Evolutionary conservation across 441 rosid species (phyloP).

Genomic region (Pelargonium cotyledonis): DNA sequence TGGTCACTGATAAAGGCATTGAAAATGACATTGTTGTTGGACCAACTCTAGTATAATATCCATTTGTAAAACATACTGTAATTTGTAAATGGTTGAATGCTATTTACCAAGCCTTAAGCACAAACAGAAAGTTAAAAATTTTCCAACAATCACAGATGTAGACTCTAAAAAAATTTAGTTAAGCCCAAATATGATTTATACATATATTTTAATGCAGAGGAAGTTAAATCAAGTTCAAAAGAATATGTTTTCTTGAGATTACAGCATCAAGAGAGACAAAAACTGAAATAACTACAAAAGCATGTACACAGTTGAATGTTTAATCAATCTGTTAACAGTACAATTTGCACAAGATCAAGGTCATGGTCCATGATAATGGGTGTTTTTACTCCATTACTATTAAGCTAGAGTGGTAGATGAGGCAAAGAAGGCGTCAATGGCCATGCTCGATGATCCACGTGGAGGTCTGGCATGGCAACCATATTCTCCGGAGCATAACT

Average conservation of each 20-base stretch:
- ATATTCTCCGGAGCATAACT: neutral
- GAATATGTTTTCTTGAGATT: neutral
- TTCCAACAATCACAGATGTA: neutral
- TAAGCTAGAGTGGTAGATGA: neutral
- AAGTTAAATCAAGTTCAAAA: neutral
- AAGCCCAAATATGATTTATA: too few relatives aligned
- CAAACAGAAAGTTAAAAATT: too few relatives aligned
- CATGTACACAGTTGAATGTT: neutral
- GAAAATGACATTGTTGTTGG: constrained; percentile 13
- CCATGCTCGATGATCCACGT: constrained; percentile 32
- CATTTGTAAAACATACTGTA: neutral
- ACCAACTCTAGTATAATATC: neutral
- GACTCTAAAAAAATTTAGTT: too few relatives aligned
- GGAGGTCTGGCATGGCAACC: constrained; percentile 23
- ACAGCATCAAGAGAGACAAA: neutral
- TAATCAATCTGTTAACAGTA: neutral
- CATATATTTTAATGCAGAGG: too few relatives aligned
- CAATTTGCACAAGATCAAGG: neutral
- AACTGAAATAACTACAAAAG: neutral
- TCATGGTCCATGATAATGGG: neutral
- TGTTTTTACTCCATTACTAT: neutral
- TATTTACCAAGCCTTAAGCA: neutral
- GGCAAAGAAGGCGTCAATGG: constrained; percentile 26
- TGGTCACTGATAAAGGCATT: neutral
- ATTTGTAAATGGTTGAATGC: constrained; percentile 3